Evolutionary conservation across 2,329 filamentous ascomycete genomes (phyloP), one percentile per base, ranked within the genome.

Genomic region (Microdochium trichocladiopsis): DNA sequence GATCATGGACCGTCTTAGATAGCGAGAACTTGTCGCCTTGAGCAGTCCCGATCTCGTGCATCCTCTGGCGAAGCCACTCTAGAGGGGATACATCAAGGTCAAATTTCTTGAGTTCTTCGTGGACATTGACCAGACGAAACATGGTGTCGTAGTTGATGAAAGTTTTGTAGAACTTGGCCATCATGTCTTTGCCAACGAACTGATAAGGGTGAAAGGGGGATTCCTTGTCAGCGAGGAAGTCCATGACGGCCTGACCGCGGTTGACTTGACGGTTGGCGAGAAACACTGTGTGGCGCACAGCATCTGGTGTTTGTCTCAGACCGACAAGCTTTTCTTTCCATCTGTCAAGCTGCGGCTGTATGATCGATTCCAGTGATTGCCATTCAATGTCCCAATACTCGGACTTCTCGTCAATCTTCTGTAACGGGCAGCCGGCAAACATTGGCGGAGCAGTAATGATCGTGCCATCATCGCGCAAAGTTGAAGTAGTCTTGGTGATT

Each of bases 311-410:
- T 23, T 55, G 56, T 18, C 59, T 56, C 3, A 66, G 58, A 9
- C 52, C 50, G 31, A 71, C 67, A 22, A 74, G 69, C 62, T 77
- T 81, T 31, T 71, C 69, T 21, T 68, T 68, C 76, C 78, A 81
- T 37, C 69, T 70, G 6, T 72, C 66, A 8, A 79, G 64, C 33
- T 73, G 68, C 1, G 70, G 68, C 45, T 71, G 65, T 8, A 80
- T 72, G 6, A 71, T 56, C 1, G 62, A 61, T 51, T 71, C 71
- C 4, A 80, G 64, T 3, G 73, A 63, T 11, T 71, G 70, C 80
- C 80, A 83, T 3, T 72, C 69, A 0, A 70, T 62, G 14, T 82
- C 78, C 79, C 79, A 83, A 60, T 82, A 82, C 0, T 76, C 73
- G 41, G 83, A 74, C 8, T 59, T 63, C 16, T 71, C 65, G 41